These are phyloP conservation scores for Cantharellus anzutake DNA, from an alignment of 768 basidiomycete species.

Conservation along the genomic window DNA sequence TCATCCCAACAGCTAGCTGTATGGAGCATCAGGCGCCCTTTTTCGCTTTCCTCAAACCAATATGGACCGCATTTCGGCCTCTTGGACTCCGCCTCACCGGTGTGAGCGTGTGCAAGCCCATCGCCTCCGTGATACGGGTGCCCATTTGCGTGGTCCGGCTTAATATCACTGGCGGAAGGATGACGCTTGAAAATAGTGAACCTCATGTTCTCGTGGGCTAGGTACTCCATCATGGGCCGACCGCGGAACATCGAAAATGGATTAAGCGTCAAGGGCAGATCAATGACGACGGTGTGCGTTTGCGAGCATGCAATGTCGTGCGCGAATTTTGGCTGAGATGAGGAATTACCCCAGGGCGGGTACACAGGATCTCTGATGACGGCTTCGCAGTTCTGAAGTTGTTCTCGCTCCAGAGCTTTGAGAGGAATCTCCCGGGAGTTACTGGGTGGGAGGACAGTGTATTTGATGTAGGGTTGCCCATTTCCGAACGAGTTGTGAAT, in stretches of 20 bases:
- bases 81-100: no score
- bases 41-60: no score
- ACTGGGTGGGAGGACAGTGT: neutral
- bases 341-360: neutral
- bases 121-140: no score
- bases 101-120: no score
- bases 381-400: neutral
- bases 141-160: no score
- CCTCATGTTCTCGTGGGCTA: neutral
- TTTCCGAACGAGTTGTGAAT: constrained; percentile 9
- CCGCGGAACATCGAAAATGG: constrained; percentile 9
- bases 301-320: constrained; percentile 22
- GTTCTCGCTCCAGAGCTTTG: neutral
- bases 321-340: constrained; percentile 15
- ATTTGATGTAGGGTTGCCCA: constrained; percentile 9
- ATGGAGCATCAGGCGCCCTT: constrained; percentile 18
- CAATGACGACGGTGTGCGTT: constrained; percentile 20
- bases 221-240: neutral
- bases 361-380: neutral
- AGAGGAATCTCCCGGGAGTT: neutral
- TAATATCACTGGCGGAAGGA: no score
- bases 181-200: neutral
- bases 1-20: constrained; percentile 23
- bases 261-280: constrained; percentile 21
- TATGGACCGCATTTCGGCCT: no score